phyloP scores from a whole-genome alignment of 768 basidiomycete genomes.

The Pisolithus sp. region DNA sequence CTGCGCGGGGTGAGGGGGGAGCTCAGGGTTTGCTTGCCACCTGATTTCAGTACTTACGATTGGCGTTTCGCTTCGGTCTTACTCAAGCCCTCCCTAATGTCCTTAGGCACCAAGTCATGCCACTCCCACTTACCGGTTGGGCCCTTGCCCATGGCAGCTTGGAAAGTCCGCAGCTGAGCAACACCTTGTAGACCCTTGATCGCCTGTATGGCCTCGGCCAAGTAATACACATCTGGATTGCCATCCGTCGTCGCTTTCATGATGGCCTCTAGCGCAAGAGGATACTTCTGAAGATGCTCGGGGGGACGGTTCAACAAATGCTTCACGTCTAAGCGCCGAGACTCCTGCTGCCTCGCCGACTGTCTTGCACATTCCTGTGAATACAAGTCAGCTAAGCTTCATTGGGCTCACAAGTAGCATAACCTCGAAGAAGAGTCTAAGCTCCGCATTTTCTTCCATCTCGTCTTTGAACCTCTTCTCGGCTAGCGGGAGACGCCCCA shows the following conservation, averaged over 20 bases:
- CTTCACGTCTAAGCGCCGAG: constrained; percentile 55
- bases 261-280: constrained; percentile 79
- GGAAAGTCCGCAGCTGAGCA: constrained; percentile 84
- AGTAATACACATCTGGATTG: constrained; percentile 77
- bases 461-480: constrained; percentile 88
- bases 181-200: constrained; percentile 78
- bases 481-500: constrained; percentile 77
- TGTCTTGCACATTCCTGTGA: constrained; percentile 32
- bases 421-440: constrained; percentile 84
- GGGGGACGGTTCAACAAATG: constrained; percentile 56
- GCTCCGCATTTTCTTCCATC: constrained; percentile 70
- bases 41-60: constrained; percentile 45
- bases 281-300: constrained; percentile 63
- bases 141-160: constrained; percentile 81
- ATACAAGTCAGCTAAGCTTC: neutral
- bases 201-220: constrained; percentile 76
- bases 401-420: neutral
- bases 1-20: constrained; percentile 40
- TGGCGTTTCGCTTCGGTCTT: constrained; percentile 82
- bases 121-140: constrained; percentile 80
- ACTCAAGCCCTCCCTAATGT: constrained; percentile 50
- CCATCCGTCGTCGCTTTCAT: constrained; percentile 73
- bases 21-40: constrained; percentile 1
- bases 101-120: constrained; percentile 77
- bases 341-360: constrained; percentile 47